Base-by-base conservation (phyloP, 192 early-diverging fungal genomes). In the Backusella psychrophila region DNA sequence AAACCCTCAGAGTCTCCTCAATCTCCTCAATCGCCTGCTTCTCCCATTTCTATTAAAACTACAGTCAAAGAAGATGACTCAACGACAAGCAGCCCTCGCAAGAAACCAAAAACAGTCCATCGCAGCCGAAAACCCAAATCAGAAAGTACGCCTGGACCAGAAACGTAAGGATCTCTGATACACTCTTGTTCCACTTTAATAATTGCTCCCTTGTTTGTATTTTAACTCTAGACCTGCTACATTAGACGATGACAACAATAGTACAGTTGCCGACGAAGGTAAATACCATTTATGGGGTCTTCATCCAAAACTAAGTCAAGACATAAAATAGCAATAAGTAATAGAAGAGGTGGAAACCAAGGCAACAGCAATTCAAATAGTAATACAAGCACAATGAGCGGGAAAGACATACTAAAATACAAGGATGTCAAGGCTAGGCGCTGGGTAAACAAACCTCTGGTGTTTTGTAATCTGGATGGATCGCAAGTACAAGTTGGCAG, bases 351-450 rank as follows among this genome's bases (percentile, higher is more conserved):
- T 5, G 70, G 42, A 4, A 69, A 69, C 23, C 31, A 69, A 36
- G 38, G 35, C 41, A 72, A 53, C 26, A 29, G 26, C 7, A 75
- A 65, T 66, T 23, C 35, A 46, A 38, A 21, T 44, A 38, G 11
- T 33, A 42, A 66, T 33, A 26, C 31, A 38, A 15, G 31, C 56
- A 38, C 53, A 26, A 3, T 33, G 26, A 63, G 36, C 19, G 71
- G 71, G 42, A 76, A 59, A 59, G 75, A 76, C 0, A 39, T 76
- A 36, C 31, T 76, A 35, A 76, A 76, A 33, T 76, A 68, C 49
- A 76, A 76, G 23, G 75, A 76, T 41, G 35, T 49, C 34, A 69
- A 76, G 52, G 33, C 63, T 31, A 42, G 75, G 17, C 46, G 33
- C 29, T 76, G 75, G 75, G n/a, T 23, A n/a, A 46, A 23, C 19